Percentiles rank a stretch among this genome's conserved stretches.
phyloP scores from a whole-genome alignment of 495 filamentous ascomycete genomes.

The Aspergillus ellipticus region DNA sequence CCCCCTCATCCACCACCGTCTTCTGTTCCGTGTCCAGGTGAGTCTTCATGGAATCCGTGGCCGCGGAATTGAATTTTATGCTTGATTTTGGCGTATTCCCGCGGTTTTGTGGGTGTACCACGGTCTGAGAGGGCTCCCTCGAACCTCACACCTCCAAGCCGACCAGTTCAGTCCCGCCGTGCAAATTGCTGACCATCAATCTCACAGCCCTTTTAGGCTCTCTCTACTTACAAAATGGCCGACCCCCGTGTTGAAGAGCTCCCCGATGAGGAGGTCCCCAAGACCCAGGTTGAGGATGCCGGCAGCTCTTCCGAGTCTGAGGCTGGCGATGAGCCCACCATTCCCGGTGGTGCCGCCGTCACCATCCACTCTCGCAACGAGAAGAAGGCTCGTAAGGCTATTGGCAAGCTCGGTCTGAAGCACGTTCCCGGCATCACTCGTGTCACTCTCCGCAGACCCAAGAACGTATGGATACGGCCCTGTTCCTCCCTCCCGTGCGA shows the following conservation, averaged over 20 bases:
- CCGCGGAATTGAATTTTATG: slow-evolving; percentile 20
- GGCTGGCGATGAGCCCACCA: slow-evolving; percentile 64
- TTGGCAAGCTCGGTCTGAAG: slow-evolving; percentile 95
- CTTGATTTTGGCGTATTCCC: slow-evolving; percentile 27
- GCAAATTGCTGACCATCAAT: slow-evolving; percentile 19
- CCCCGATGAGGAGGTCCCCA: slow-evolving; percentile 73
- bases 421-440: slow-evolving; percentile 95
- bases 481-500: slow-evolving; percentile 12
- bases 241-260: slow-evolving; percentile 98
- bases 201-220: slow-evolving; percentile 24
- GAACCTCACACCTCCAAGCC: slow-evolving; percentile 7
- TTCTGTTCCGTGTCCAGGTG: slow-evolving; percentile 38
- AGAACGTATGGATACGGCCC: slow-evolving; percentile 66
- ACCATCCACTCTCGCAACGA: slow-evolving; percentile 96
- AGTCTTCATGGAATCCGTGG: slow-evolving; percentile 22
- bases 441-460: slow-evolving; percentile 94
- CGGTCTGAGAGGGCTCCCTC: slow-evolving; percentile 17
- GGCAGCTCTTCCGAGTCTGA: slow-evolving; percentile 75
- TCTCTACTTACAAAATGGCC: slow-evolving; percentile 67
- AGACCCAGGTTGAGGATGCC: slow-evolving; percentile 76
- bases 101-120: slow-evolving; percentile 28
- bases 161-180: slow-evolving; percentile 10
- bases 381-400: slow-evolving; percentile 99
- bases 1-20: slow-evolving; percentile 35
- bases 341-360: slow-evolving; percentile 82